phyloP scores from a whole-genome alignment of 2,329 filamentous ascomycete species.

The Ceratocystis diversiconidia region DNA sequence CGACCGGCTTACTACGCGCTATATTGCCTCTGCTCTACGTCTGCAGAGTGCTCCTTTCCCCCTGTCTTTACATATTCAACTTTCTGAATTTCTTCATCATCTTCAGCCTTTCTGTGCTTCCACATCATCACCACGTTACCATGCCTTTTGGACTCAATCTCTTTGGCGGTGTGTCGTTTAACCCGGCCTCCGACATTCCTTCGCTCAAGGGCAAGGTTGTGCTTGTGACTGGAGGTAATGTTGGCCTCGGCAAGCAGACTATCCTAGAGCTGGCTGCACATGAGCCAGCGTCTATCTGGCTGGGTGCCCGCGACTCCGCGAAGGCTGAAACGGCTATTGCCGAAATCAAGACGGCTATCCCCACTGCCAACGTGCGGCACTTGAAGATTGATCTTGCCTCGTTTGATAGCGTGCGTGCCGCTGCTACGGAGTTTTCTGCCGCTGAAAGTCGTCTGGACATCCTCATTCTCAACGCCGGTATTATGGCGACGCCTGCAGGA shows the following conservation, averaged over 20 bases:
- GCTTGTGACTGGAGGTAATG: conserved; percentile 32
- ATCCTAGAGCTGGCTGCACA: conserved; percentile 28
- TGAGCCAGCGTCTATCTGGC: conserved; percentile 30
- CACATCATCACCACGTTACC: conserved; percentile 11
- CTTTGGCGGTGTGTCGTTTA: conserved; percentile 19
- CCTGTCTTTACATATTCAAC: neutral
- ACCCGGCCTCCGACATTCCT: conserved; percentile 31
- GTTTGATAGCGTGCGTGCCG: conserved; percentile 27
- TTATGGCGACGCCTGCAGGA: conserved; percentile 27
- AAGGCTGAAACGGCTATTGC: conserved; percentile 26
- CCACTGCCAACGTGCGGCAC: conserved; percentile 22
- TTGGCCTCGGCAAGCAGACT: conserved; percentile 28
- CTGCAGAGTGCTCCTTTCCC: neutral
- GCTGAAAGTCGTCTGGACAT: conserved; percentile 25
- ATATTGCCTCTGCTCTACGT: neutral
- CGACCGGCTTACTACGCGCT: neutral
- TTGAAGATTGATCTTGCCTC: conserved; percentile 27
- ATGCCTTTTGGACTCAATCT: conserved; percentile 17
- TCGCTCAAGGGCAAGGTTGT: conserved; percentile 34
- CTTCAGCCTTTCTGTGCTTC: conserved; percentile 12
- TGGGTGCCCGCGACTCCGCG: conserved; percentile 30
- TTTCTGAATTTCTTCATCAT: conserved; percentile 5
- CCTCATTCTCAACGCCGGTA: conserved; percentile 33
- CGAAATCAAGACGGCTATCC: conserved; percentile 14
- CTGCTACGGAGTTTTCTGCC: conserved; percentile 26